phyloP scores from a whole-genome alignment of 495 filamentous ascomycete species.

The Friedmanniomyces simplex region DNA sequence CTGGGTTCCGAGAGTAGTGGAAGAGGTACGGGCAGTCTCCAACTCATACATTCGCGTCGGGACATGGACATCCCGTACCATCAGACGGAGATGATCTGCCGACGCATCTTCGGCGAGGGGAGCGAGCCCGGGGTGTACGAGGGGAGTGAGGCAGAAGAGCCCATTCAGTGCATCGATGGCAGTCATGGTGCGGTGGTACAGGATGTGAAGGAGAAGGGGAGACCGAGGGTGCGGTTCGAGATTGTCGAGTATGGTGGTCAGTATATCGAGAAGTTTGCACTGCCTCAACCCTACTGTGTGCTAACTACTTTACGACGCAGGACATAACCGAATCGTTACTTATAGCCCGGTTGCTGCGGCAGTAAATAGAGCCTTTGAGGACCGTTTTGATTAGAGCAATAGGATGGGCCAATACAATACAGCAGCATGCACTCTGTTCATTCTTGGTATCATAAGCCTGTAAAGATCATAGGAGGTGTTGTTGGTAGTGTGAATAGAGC shows the following conservation, averaged over 20 bases:
- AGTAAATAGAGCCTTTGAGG: conserved; percentile 53
- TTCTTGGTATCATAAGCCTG: too few relatives aligned
- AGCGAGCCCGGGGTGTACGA: conserved; percentile 21
- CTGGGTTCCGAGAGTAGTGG: conserved; percentile 29
- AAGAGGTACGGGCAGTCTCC: conserved; percentile 22
- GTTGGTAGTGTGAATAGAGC: too few relatives aligned
- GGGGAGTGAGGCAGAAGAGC: conserved; percentile 32
- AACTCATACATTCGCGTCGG: conserved; percentile 28
- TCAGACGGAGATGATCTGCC: conserved; percentile 26
- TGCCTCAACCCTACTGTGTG: too few relatives aligned
- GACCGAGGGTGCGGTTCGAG: conserved; percentile 41
- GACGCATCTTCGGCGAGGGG: conserved; percentile 10
- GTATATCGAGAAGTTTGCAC: conserved; percentile 10
- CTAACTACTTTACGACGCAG: too few relatives aligned
- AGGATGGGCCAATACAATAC: too few relatives aligned
- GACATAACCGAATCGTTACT: conserved; percentile 48
- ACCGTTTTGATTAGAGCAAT: conserved; percentile 16
- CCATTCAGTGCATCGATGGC: conserved; percentile 28
- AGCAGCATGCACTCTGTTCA: too few relatives aligned
- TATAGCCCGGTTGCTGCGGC: conserved; percentile 48
- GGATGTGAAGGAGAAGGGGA: conserved; percentile 21
- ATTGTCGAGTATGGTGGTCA: conserved; percentile 48
- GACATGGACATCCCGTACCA: conserved; percentile 29
- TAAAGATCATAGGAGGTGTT: too few relatives aligned
- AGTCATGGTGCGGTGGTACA: conserved; percentile 34